Percentiles rank a stretch among this genome's conserved stretches.
phyloP scores from a whole-genome alignment of 768 basidiomycete species.

The Boletus coccyginus region DNA sequence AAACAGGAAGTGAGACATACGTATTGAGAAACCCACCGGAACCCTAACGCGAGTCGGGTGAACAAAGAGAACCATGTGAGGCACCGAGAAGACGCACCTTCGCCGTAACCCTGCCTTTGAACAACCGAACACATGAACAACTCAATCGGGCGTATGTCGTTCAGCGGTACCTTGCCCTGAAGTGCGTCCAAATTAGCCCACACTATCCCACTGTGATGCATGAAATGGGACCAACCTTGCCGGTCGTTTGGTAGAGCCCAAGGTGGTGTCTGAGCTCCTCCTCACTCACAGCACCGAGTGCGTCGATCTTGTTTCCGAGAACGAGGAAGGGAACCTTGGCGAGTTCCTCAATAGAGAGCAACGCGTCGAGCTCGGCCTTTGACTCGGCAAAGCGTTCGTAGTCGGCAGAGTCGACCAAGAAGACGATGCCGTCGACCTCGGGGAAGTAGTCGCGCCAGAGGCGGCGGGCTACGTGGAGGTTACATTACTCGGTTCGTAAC shows the following conservation, averaged over 20 bases:
- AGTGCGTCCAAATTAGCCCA: slow-evolving; percentile 3
- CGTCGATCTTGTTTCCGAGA: slow-evolving; percentile 99
- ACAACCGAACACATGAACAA: slow-evolving; percentile 99
- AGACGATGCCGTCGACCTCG: slow-evolving; percentile 97
- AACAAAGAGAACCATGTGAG: slow-evolving; percentile 1
- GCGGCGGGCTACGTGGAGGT: slow-evolving; percentile 66
- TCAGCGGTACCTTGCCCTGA: slow-evolving; percentile 95
- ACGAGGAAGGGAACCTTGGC: slow-evolving; percentile 97
- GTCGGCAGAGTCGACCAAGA: slow-evolving; percentile 97
- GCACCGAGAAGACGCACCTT: slow-evolving; percentile 51
- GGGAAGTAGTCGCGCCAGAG: slow-evolving; percentile 99
- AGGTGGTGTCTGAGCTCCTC: slow-evolving; percentile 95
- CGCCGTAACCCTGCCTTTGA: slow-evolving; percentile 97
- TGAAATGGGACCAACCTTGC: slow-evolving; percentile 64
- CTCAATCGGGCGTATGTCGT: slow-evolving; percentile 96
- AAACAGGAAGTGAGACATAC: slow-evolving; percentile 43
- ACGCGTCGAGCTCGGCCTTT: slow-evolving; percentile 95
- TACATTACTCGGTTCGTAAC: background rate
- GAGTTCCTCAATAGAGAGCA: slow-evolving; percentile 94
- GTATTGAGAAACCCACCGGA: slow-evolving; percentile 98
- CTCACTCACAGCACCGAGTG: slow-evolving; percentile 95
- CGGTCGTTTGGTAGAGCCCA: slow-evolving; percentile 98
- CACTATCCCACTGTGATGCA: background rate
- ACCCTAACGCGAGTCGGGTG: slow-evolving; percentile 44
- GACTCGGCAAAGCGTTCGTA: slow-evolving; percentile 95